Base-by-base conservation (phyloP, 129 eudicot species). In the Centaurea solstitialis region DNA sequence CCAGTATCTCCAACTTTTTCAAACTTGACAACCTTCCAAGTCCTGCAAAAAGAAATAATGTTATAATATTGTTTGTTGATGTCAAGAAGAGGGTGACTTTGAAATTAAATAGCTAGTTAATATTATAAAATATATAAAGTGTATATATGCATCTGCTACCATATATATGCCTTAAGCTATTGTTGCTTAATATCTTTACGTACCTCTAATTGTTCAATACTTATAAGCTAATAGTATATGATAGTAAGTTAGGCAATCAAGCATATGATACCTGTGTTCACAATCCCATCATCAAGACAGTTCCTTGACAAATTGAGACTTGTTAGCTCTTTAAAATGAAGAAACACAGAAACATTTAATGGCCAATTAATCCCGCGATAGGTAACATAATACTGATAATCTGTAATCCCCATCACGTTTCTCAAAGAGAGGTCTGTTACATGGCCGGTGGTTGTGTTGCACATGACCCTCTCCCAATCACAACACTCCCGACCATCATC, bases 1-100 rank as follows among this genome's bases (percentile, higher is more conserved):
- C 43, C 0, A 80, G 73, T 39, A 23, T 72, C 73, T 80, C 83
- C 0, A 80, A 65, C 53, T 78, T 78, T 23, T 78, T 69, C 53
- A 78, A 78, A 68, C 69, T 78, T 8, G 50, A 47, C 57, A 80
- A 0, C 45, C 0, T 80, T 23, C 41, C 71, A 37, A 72, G 12
- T 30, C 43, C 72, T 80, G 15, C 65, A 13, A 23, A 40, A 18
- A 4, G 2, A 6, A 33, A 33, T 17, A 28, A 10, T 45, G 37
- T n/a, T 68, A 22, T 26, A 68, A n/a, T 0, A 15, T 22, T 12
- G 3, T 28, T n/a, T 9, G 15, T 7, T 57, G 65, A 57, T 6
- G 18, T 57, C 22, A 53, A n/a, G n/a, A 53, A n/a, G 22, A 53
- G 6, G 9, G 9, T 53, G 1, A 17, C 9, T 57, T 50, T 7